Percentiles rank a stretch among this genome's conserved stretches.
Conservation (phyloP, 305 asterid species). For the Salvia sclarea region DNA sequence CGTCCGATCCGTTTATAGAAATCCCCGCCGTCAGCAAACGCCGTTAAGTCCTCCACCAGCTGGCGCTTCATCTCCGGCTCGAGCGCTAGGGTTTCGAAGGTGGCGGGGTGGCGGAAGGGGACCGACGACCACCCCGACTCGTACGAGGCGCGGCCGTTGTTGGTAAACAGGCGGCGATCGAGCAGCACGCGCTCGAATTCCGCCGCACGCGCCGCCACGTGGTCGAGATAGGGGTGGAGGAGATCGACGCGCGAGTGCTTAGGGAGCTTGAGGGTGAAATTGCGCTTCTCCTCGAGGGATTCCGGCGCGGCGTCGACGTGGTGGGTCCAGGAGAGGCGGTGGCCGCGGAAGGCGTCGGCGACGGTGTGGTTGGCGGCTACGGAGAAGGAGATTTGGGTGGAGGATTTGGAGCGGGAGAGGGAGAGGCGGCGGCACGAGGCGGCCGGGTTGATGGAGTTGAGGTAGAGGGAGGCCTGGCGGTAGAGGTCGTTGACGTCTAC, state of each 20-base stretch:
- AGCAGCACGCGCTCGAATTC: slow-evolving; percentile 50
- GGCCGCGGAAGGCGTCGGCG: slow-evolving; percentile 42
- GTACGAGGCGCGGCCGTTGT: slow-evolving; percentile 48
- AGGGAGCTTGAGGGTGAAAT: slow-evolving; percentile 52
- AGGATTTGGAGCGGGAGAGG: slow-evolving; percentile 51
- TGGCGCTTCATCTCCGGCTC: slow-evolving; percentile 48
- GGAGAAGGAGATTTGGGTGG: slow-evolving; percentile 44
- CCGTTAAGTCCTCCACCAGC: slow-evolving; percentile 31
- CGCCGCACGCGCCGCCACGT: slow-evolving; percentile 41
- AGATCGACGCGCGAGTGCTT: slow-evolving; percentile 38
- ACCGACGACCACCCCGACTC: slow-evolving; percentile 62
- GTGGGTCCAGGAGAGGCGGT: slow-evolving; percentile 58
- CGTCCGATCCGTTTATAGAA: slow-evolving; percentile 40
- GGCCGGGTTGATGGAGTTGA: slow-evolving; percentile 43
- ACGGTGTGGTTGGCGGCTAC: slow-evolving; percentile 53
- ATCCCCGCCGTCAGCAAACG: slow-evolving; percentile 28
- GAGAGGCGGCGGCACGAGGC: slow-evolving; percentile 55
- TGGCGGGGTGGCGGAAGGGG: slow-evolving; percentile 57
- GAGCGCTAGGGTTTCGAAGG: slow-evolving; percentile 56
- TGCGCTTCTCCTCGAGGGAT: slow-evolving; percentile 47
- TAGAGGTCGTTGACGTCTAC: slow-evolving; percentile 61
- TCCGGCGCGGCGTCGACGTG: slow-evolving; percentile 45
- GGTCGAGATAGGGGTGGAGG: slow-evolving; percentile 44
- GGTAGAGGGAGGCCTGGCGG: slow-evolving; percentile 52
- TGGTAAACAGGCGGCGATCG: slow-evolving; percentile 53